Evolutionary conservation across 2,329 filamentous ascomycete genomes (phyloP), one percentile per base, ranked within the genome.

Genomic region (Monosporascus sp.): DNA sequence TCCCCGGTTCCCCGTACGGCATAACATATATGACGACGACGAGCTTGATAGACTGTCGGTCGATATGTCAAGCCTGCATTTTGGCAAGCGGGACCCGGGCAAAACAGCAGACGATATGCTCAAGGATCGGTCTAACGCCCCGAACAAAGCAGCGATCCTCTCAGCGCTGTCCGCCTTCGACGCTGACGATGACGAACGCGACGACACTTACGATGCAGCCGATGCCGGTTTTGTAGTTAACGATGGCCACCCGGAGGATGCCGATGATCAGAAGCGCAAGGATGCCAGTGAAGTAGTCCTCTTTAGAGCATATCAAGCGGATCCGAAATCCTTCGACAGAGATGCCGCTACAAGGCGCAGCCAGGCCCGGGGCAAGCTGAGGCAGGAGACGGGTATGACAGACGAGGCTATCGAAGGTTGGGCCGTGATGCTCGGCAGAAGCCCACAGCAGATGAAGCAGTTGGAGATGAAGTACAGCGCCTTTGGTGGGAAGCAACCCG

Each of bases 401-500:
- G 92, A 97, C 61, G 93, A 97, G 70, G 85, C 88, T 3, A 87
- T 99, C 36, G 94, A 97, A 70, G 94, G 94, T 5, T 99, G 93
- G 92, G 90, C 82, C 0, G 74, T 96, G 48, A 96, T 97, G 89
- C 72, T 97, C 7, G 74, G 76, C 14, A 81, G 92, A 34, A 87
- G 93, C 61, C 80, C 88, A 1, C 81, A 82, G 62, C 80, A 86
- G 54, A 74, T 86, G 67, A 81, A 82, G 52, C 78, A 81, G 52
- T 72, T 97, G 44, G 89, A 96, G 69, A 79, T 79, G 49, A 86
- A 84, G 64, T 88, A 86, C 62, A 78, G 79, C 11, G 75, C 80
- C 18, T 89, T 88, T 58, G 74, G 76, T 14, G 88, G 88, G 2
- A 70, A 79, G 51, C 90, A 96, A 69, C 73, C 72, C 1, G 78